Evolutionary conservation across 2,329 filamentous ascomycete genomes (phyloP).

Genomic region (Alternaria arborescens): DNA sequence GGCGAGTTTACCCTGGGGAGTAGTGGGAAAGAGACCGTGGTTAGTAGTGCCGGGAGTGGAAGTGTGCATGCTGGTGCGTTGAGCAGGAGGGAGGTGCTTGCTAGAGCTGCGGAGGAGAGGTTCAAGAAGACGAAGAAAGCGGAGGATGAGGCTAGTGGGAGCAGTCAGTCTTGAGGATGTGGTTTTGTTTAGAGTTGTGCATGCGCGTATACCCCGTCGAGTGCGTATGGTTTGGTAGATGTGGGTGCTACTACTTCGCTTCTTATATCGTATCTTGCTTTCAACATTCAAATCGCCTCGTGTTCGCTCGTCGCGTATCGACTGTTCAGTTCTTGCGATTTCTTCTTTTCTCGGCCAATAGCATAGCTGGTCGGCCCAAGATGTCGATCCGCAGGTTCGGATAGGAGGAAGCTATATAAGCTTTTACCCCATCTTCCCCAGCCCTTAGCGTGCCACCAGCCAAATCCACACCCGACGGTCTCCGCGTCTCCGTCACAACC

Average conservation of each 20-base stretch:
- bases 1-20: slow-evolving; percentile 51
- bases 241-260: neutral
- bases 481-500: neutral
- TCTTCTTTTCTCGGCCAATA: neutral
- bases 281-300: neutral
- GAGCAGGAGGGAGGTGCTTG: slow-evolving; percentile 77
- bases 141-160: slow-evolving; percentile 46
- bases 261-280: neutral
- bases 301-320: too few relatives aligned
- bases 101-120: slow-evolving; percentile 75
- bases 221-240: neutral
- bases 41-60: slow-evolving; percentile 36
- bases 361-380: neutral
- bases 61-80: slow-evolving; percentile 56
- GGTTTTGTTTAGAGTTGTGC: neutral
- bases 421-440: slow-evolving; percentile 3
- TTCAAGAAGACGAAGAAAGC: slow-evolving; percentile 60
- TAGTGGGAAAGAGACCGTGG: slow-evolving; percentile 27
- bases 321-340: too few relatives aligned
- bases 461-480: neutral
- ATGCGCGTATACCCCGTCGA: slow-evolving; percentile 8
- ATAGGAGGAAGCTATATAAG: neutral
- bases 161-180: slow-evolving; percentile 8
- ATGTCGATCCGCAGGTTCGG: neutral
- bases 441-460: neutral